phyloP scores from a whole-genome alignment of 495 filamentous ascomycete species.

The Penicillium ochrochloron region DNA sequence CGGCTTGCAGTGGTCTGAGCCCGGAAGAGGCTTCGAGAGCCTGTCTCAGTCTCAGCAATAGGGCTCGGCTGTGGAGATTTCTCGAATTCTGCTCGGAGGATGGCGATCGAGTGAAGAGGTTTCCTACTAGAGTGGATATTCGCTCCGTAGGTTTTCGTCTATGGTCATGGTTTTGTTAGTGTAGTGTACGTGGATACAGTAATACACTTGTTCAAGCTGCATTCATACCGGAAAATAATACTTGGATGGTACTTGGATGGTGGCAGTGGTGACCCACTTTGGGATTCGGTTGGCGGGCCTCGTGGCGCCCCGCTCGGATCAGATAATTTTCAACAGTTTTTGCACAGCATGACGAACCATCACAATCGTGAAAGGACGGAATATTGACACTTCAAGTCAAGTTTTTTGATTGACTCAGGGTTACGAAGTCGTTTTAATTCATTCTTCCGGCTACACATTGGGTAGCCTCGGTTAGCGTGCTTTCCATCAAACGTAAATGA shows the following conservation, averaged over 20 bases:
- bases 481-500: too few species aligned
- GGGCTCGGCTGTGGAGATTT: neutral
- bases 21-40: neutral
- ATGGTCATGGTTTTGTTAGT: neutral
- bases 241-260: too few species aligned
- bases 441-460: neutral
- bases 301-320: slow-evolving; percentile 14
- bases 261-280: slow-evolving; percentile 11
- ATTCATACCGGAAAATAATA: slow-evolving; percentile 8
- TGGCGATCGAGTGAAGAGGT: neutral
- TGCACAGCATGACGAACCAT: neutral
- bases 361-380: neutral
- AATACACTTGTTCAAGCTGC: neutral
- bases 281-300: neutral
- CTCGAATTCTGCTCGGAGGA: neutral
- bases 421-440: neutral
- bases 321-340: slow-evolving; percentile 9
- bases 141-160: neutral
- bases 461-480: neutral
- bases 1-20: neutral
- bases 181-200: neutral
- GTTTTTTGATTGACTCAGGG: too few species aligned
- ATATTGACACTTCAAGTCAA: too few species aligned
- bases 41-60: too few species aligned
- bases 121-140: neutral